Evolutionary conservation across 164 flowering plant species (phyloP), one percentile per base, ranked within the genome.

Genomic region (Aristolochia fimbriata): DNA sequence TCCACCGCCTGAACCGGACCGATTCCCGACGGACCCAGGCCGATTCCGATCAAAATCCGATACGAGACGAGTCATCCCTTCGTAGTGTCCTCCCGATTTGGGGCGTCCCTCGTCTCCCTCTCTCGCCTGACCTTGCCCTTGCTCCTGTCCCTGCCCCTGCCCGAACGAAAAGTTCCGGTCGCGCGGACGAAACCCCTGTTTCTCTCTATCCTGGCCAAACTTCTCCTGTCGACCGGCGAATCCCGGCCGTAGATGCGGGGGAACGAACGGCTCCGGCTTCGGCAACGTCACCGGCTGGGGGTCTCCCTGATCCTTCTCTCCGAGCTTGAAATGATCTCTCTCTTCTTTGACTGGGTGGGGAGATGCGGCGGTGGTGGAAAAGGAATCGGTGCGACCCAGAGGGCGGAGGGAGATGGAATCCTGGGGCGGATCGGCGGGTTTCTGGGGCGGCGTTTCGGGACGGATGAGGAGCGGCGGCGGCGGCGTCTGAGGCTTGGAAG

Each of bases 211-310:
- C 46, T 70, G 75, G 16, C 58, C 75, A 10, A 78, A 66, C 31
- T 65, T 68, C 67, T 77, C 92, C 67, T 83, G 81, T 55, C 62
- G 67, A 11, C 83, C 80, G 15, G 54, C 83, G 52, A 78, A 87
- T 20, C 88, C 94, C 20, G 86, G 86, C 30, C 90, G 70, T 0
- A 83, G 86, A 73, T 87, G 94, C 15, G 94, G 94, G 43, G 90
- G 94, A 53, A 84, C 83, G 48, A 87, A 87, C 30, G 67, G 63
- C 15, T 70, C 72, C 27, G 79, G 64, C 56, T 79, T 80, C 23
- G 70, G 65, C 52, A 71, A 67, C 17, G 67, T 55, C 24, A 57
- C 20, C 16, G 59, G 60, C 6, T 66, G 51, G 21, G 17, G 8
- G 7, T 37, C 43, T 37, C 43, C 12, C 43, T 6, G 43, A 6